A percentile compares a stretch with the other conserved stretches of the same genome.
Evolutionary conservation across 2,329 filamentous ascomycete species (phyloP).

Genomic region (Stromatinia cepivora): DNA sequence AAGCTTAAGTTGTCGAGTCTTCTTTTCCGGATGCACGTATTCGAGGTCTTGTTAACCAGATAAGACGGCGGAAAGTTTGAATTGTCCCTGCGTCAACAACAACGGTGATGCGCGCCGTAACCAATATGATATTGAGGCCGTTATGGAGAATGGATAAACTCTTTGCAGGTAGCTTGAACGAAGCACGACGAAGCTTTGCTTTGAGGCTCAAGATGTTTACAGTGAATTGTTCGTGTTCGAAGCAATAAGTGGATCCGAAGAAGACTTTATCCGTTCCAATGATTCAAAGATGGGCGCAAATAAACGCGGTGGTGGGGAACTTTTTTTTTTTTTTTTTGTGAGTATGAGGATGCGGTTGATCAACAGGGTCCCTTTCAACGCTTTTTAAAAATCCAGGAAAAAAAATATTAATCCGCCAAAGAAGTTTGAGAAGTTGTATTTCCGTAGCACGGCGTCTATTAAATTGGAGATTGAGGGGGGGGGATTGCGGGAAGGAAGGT

Average conservation of each 20-base stretch:
- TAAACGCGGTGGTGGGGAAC: conserved; percentile 25
- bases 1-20: neutral
- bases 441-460: conserved; percentile 23
- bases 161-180: conserved; percentile 16
- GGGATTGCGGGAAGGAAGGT: conserved; percentile 19
- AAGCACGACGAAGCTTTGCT: conserved; percentile 18
- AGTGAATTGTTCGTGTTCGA: conserved; percentile 24
- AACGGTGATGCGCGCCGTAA: conserved; percentile 10
- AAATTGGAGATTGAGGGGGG: conserved; percentile 23
- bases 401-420: conserved; percentile 17
- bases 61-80: neutral
- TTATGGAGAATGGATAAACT: conserved; percentile 17
- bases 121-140: conserved; percentile 9
- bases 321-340: conserved; percentile 16
- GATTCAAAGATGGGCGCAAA: conserved; percentile 22
- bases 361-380: conserved; percentile 21
- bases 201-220: conserved; percentile 24
- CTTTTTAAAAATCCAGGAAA: conserved; percentile 8
- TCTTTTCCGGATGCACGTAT: conserved; percentile 3
- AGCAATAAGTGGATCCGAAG: conserved; percentile 24
- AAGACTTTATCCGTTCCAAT: conserved; percentile 25
- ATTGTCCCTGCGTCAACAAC: conserved; percentile 2
- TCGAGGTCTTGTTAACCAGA: neutral
- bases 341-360: conserved; percentile 19
- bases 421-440: neutral